These are phyloP conservation scores for Hymenoscyphus occultus DNA, from an alignment of 2,329 filamentous ascomycete species.

Conservation along the genomic window DNA sequence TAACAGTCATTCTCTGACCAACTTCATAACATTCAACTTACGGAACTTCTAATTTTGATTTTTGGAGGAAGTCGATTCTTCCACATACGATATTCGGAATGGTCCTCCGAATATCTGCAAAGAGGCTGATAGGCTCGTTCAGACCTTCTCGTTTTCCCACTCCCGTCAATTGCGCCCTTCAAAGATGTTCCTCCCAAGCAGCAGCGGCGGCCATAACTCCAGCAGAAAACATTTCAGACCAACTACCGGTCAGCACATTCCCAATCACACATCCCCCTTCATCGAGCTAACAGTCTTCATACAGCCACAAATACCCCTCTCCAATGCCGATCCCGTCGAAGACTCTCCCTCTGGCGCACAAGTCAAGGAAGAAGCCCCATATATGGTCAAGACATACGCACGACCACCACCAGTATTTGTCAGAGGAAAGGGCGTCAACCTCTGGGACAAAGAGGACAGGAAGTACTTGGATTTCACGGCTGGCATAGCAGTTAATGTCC, in stretches of 20 bases:
- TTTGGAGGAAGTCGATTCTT: background rate
- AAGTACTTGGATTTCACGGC: conserved; percentile 93
- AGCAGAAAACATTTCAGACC: conserved; percentile 37
- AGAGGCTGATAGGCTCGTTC: conserved; percentile 29
- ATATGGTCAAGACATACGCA: conserved; percentile 94
- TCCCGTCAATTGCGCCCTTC: conserved; percentile 26
- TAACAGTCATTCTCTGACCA: conserved; percentile 2
- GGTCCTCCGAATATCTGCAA: conserved; percentile 34
- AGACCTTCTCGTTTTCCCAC: conserved; percentile 28
- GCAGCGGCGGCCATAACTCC: conserved; percentile 39
- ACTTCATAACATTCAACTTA: background rate
- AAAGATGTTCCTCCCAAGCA: conserved; percentile 35
- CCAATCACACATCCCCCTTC: background rate
- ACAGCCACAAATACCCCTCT: conserved; percentile 41
- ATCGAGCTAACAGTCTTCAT: background rate
- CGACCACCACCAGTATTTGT: conserved; percentile 88
- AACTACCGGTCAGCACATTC: conserved; percentile 36
- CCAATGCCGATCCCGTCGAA: conserved; percentile 69
- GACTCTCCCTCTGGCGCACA: conserved; percentile 74
- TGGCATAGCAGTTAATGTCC: conserved; percentile 89
- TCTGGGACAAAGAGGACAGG: conserved; percentile 87
- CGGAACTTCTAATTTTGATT: no score
- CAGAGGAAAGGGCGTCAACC: conserved; percentile 78
- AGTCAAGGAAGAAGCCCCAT: conserved; percentile 72
- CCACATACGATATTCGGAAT: conserved; percentile 17